Base-by-base conservation (phyloP, 306 rosid genomes). In the Lotus japonicus region DNA sequence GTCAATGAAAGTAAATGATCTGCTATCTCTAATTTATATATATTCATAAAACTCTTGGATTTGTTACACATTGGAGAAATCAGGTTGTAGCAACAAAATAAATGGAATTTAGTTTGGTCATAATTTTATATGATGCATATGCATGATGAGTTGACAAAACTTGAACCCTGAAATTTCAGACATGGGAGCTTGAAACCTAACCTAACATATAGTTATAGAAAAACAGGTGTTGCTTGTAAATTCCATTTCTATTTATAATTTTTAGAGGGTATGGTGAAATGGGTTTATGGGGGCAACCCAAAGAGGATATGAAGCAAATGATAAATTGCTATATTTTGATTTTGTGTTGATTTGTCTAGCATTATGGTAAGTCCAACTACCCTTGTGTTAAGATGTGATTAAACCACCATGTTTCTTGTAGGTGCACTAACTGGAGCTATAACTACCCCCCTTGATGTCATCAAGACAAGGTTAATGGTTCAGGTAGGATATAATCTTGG, bases 381-480 rank as follows among this genome's bases (percentile, higher is more conserved):
- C 13, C 18, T 66, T 58, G 49, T 50, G 42, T 50, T 56, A 39
- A 55, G 33, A 76, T 48, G 38, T 8, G 23, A 61, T 65, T 7
- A 64, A 38, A 5, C 49, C 46, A 39, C 36, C 15, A 55, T 61
- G 31, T 64, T 64, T 68, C 61, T 66, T 31, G 53, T 79, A 92
- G 98, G 98, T 59, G 98, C 96, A 61, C 72, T 88, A 75, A 92
- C 98, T 58, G 98, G 97, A 75, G 98, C 97, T 53, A 79, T 88
- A 78, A 90, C 97, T 23, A 90, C 96, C 12, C 98, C 98, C 12
- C 98, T 92, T 60, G 98, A 88, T 77, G 98, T 92, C 69, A 90
- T 92, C 58, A 92, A 92, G 84, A 92, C 98, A 35, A 83, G 97
- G 82, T 69, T 92, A 46, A 92, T 90, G 98, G 73, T 90, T 83